Percentiles rank a stretch among this genome's conserved stretches.
These are phyloP conservation scores for Metschnikowia baotianmanensis DNA, from an alignment of 805 yeast species.

Conservation along the genomic window DNA sequence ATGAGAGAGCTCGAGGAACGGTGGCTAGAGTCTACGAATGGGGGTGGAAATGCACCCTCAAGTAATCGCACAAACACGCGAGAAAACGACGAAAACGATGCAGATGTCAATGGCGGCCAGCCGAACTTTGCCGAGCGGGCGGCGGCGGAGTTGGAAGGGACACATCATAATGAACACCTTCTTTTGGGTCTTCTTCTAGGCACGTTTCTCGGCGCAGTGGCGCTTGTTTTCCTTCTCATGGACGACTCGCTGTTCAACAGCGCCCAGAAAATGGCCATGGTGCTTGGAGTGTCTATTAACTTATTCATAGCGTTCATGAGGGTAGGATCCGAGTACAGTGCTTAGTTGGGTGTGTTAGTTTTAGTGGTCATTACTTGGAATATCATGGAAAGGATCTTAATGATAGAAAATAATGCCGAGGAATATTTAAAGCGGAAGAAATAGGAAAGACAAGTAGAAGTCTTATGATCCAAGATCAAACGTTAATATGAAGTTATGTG, in stretches of 20 bases:
- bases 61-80: not conserved
- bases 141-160: slow-evolving; percentile 31
- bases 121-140: slow-evolving; percentile 17
- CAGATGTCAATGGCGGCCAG: not conserved
- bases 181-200: slow-evolving; percentile 73
- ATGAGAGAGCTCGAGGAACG: slow-evolving; percentile 73
- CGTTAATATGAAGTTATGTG: too few relatives aligned
- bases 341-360: not conserved
- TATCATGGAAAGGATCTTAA: too few relatives aligned
- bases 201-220: slow-evolving; percentile 69
- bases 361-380: too few relatives aligned
- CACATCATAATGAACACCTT: slow-evolving; percentile 55
- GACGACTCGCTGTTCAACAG: slow-evolving; percentile 61
- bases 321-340: slow-evolving; percentile 20
- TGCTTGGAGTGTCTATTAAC: slow-evolving; percentile 70
- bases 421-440: too few relatives aligned
- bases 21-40: slow-evolving; percentile 81
- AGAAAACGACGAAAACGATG: not conserved
- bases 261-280: slow-evolving; percentile 63
- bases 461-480: too few relatives aligned
- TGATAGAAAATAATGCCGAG: too few relatives aligned
- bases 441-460: too few relatives aligned
- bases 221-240: slow-evolving; percentile 55
- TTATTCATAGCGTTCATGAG: slow-evolving; percentile 62
- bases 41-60: slow-evolving; percentile 25